phyloP scores from a whole-genome alignment of 345 rosid genomes.

The Noccaea bulbosa region DNA sequence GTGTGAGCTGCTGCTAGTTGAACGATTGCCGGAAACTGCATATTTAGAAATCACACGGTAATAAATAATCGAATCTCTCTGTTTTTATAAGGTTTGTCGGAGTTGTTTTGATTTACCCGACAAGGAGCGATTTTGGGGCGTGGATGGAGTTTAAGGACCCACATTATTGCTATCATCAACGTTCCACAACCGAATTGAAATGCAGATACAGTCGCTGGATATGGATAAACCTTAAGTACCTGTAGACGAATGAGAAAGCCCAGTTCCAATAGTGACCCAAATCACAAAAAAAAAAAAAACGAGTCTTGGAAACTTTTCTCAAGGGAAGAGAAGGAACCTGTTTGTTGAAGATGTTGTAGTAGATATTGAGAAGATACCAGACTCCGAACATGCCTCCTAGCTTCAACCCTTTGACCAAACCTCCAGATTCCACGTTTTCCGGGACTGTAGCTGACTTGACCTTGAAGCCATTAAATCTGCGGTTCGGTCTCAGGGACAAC shows the following conservation, averaged over 20 bases:
- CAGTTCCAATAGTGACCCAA: no score
- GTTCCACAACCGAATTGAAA: slow-evolving; percentile 82
- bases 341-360: slow-evolving; percentile 78
- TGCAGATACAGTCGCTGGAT: slow-evolving; percentile 84
- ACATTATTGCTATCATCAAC: slow-evolving; percentile 60
- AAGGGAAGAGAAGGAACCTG: slow-evolving; percentile 57
- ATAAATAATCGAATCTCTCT: not conserved
- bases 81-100: not conserved
- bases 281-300: no score
- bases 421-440: slow-evolving; percentile 45
- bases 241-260: slow-evolving; percentile 20
- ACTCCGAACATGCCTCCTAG: slow-evolving; percentile 65
- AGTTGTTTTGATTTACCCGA: slow-evolving; percentile 50
- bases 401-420: slow-evolving; percentile 37
- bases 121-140: slow-evolving; percentile 66
- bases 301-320: no score
- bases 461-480: slow-evolving; percentile 41
- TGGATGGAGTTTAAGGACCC: slow-evolving; percentile 67
- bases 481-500: slow-evolving; percentile 26
- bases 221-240: slow-evolving; percentile 78
- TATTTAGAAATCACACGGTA: slow-evolving; percentile 2
- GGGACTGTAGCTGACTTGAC: slow-evolving; percentile 52
- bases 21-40: slow-evolving; percentile 66
- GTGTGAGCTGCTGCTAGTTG: slow-evolving; percentile 83
- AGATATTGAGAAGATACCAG: slow-evolving; percentile 75